Evolutionary conservation across 768 basidiomycete species (phyloP).

Genomic region (Infundibulicybe gibba): DNA sequence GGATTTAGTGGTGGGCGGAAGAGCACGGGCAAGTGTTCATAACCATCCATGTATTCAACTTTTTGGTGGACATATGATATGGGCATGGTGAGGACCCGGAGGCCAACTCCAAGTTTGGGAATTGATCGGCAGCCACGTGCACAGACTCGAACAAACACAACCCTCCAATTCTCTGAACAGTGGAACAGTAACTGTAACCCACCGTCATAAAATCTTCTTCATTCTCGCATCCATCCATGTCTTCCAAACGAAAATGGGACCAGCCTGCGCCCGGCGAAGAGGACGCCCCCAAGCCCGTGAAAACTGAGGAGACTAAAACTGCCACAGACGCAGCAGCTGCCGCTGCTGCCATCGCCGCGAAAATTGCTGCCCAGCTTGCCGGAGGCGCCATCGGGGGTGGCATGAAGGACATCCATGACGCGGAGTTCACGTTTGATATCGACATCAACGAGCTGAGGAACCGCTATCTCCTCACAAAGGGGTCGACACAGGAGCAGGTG

Average conservation of each 20-base stretch:
- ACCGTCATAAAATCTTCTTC: background rate
- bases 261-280: constrained; percentile 51
- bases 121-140: no score
- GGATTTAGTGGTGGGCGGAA: no score
- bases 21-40: no score
- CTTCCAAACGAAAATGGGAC: constrained; percentile 84
- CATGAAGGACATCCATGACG: constrained; percentile 67
- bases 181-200: no score
- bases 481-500: constrained; percentile 88
- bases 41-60: no score
- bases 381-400: constrained; percentile 38
- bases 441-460: constrained; percentile 97
- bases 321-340: constrained; percentile 65
- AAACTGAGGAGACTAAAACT: constrained; percentile 52
- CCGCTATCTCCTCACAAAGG: constrained; percentile 91
- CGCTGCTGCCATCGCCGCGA: constrained; percentile 87
- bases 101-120: no score
- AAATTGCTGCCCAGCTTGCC: constrained; percentile 87
- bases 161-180: no score
- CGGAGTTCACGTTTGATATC: constrained; percentile 84
- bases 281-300: constrained; percentile 38
- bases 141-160: no score
- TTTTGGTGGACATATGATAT: no score
- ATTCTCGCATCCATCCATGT: constrained; percentile 33
- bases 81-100: no score